Evolutionary conservation across 495 filamentous ascomycete genomes (phyloP).

Genomic region (Lophium mytilinum): DNA sequence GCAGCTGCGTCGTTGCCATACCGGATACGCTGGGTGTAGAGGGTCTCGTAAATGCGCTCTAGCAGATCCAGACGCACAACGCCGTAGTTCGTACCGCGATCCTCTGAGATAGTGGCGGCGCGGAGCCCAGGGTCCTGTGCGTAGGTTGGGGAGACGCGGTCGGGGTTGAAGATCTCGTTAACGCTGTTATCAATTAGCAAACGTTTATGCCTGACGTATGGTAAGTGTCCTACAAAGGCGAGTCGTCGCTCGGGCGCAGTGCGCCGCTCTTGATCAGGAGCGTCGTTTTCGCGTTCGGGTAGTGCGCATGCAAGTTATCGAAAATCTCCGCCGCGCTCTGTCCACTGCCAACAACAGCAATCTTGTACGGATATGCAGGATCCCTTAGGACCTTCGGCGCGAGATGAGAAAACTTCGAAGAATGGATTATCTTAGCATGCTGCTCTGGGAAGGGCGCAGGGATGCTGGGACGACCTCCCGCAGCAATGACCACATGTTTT

Average conservation of each 20-base stretch:
- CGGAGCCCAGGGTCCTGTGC: constrained; percentile 54
- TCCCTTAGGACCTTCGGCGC: constrained; percentile 55
- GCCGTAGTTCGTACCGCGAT: constrained; percentile 83
- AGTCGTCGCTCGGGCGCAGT: constrained; percentile 85
- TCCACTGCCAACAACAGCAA: constrained; percentile 80
- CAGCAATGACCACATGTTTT: constrained; percentile 76
- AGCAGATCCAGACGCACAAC: constrained; percentile 84
- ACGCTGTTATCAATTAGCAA: constrained; percentile 52
- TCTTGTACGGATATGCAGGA: constrained; percentile 49
- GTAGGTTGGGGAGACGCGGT: constrained; percentile 67
- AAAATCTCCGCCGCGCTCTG: constrained; percentile 96
- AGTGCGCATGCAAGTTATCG: constrained; percentile 73
- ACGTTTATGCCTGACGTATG: background rate
- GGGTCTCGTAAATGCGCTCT: constrained; percentile 72
- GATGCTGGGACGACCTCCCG: constrained; percentile 73
- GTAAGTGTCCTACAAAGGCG: constrained; percentile 65
- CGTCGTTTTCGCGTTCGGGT: constrained; percentile 67
- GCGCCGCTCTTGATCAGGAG: constrained; percentile 73
- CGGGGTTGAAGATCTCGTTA: constrained; percentile 92
- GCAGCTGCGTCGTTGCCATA: constrained; percentile 41
- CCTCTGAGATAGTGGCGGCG: constrained; percentile 50
- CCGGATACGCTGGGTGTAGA: constrained; percentile 75
- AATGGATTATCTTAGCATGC: constrained; percentile 70
- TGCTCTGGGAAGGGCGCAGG: constrained; percentile 55
- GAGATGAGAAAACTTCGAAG: constrained; percentile 69